phyloP scores from a whole-genome alignment of 306 rosid species.

The Quercus robur region DNA sequence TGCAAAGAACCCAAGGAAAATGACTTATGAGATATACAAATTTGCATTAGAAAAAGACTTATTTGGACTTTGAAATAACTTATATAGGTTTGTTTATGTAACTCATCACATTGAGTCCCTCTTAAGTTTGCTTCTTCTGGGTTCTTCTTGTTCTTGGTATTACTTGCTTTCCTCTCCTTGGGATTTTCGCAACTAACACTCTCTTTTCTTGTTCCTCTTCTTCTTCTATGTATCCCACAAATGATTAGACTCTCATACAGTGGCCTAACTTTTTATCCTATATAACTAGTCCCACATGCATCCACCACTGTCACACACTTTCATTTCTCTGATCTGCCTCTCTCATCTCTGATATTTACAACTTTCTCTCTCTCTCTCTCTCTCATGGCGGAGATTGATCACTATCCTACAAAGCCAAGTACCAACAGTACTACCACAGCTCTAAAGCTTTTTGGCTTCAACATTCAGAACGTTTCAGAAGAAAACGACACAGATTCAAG shows the following conservation, averaged over 20 bases:
- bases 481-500: not conserved
- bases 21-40: no score
- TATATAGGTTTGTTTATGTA: not conserved
- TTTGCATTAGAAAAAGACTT: not conserved
- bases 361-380: not conserved
- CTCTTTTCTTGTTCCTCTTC: not conserved
- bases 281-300: constrained; percentile 21
- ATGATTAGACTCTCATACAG: constrained; percentile 14
- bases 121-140: constrained; percentile 2
- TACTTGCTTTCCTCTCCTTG: constrained; percentile 15
- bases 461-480: constrained; percentile 31
- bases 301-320: not conserved
- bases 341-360: not conserved
- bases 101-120: not conserved
- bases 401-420: constrained; percentile 11
- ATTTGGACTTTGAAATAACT: not conserved
- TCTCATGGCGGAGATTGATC: constrained; percentile 28
- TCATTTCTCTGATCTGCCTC: not conserved
- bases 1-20: not conserved
- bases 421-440: not conserved
- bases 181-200: constrained; percentile 29
- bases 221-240: not conserved
- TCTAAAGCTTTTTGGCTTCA: constrained; percentile 54
- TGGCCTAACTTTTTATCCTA: not conserved
- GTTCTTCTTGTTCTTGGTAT: not conserved